Evolutionary conservation across 495 filamentous ascomycete genomes (phyloP).

Genomic region (Penicillium egyptiacum): DNA sequence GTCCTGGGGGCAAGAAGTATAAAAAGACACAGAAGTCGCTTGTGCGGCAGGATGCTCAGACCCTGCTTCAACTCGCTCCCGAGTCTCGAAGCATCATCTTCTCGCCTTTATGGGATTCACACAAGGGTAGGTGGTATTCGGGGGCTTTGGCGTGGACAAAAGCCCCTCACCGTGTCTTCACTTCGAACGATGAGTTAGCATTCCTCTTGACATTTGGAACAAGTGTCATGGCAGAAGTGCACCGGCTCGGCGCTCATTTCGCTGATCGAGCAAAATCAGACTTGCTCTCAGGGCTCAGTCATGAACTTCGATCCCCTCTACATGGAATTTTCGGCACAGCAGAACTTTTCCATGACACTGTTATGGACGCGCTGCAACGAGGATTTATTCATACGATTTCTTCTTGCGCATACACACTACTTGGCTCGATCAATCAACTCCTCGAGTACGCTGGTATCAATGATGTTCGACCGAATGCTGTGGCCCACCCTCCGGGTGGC

Average conservation of each 20-base stretch:
- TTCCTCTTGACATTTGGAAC: constrained; percentile 55
- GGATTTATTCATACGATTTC: constrained; percentile 61
- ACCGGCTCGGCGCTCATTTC: constrained; percentile 44
- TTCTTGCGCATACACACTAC: constrained; percentile 59
- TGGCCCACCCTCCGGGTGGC: not conserved
- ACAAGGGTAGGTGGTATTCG: constrained; percentile 25
- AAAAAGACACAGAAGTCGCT: constrained; percentile 14
- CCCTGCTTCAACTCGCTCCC: constrained; percentile 18
- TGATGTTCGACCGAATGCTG: constrained; percentile 16
- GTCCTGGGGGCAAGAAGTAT: constrained; percentile 14
- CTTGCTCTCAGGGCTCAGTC: constrained; percentile 64
- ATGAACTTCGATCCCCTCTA: constrained; percentile 64
- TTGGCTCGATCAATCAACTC: constrained; percentile 67
- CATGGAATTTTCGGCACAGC: constrained; percentile 60
- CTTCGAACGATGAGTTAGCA: constrained; percentile 43
- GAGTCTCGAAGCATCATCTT: constrained; percentile 23
- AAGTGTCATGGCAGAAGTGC: constrained; percentile 59
- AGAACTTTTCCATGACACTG: constrained; percentile 58
- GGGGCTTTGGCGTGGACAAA: constrained; percentile 53
- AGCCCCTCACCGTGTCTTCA: constrained; percentile 36
- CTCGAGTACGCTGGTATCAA: constrained; percentile 49
- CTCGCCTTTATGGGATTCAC: constrained; percentile 24
- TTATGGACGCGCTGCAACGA: constrained; percentile 48
- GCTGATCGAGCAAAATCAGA: constrained; percentile 57
- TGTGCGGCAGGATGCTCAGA: constrained; percentile 17